These are phyloP conservation scores for Metschnikowia reukaufii DNA, from an alignment of 805 yeast species.

Conservation along the genomic window DNA sequence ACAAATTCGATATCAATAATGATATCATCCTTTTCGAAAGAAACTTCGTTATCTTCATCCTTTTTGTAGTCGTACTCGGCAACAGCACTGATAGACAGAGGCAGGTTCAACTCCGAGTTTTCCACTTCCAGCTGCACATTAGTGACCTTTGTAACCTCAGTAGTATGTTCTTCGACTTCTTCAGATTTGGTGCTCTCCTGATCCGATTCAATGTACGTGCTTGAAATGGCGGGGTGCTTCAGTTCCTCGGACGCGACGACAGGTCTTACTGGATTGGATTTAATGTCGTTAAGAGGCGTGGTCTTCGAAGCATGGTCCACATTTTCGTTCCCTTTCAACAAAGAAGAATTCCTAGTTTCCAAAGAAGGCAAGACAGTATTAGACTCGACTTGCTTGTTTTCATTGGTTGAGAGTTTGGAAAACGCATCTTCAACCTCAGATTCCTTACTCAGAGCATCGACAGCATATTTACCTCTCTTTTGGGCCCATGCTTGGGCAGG, in stretches of 20 bases:
- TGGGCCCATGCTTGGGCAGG: constrained; percentile 98
- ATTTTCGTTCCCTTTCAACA: neutral
- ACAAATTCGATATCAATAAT: constrained; percentile 66
- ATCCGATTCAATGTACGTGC: too few relatives aligned
- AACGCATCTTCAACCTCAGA: neutral
- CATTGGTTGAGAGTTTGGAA: neutral
- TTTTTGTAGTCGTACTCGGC: constrained; percentile 81
- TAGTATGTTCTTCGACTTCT: neutral
- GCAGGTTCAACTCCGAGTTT: constrained; percentile 3
- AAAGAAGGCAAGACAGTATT: neutral
- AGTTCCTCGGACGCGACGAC: too few relatives aligned
- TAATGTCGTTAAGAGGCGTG: too few relatives aligned
- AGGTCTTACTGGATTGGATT: too few relatives aligned
- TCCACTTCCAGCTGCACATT: neutral
- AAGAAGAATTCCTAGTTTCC: neutral
- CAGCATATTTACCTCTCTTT: constrained; percentile 66
- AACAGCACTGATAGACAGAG: constrained; percentile 48
- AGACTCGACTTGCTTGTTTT: constrained; percentile 12
- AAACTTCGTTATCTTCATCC: constrained; percentile 76
- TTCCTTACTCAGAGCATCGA: constrained; percentile 29
- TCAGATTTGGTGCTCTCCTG: neutral
- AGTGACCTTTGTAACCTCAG: too few relatives aligned
- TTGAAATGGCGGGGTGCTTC: too few relatives aligned
- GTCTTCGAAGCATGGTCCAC: neutral
- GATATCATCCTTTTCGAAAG: constrained; percentile 62